These are phyloP conservation scores for Apiospora hydei DNA, from an alignment of 2,329 filamentous ascomycete species.

Conservation along the genomic window DNA sequence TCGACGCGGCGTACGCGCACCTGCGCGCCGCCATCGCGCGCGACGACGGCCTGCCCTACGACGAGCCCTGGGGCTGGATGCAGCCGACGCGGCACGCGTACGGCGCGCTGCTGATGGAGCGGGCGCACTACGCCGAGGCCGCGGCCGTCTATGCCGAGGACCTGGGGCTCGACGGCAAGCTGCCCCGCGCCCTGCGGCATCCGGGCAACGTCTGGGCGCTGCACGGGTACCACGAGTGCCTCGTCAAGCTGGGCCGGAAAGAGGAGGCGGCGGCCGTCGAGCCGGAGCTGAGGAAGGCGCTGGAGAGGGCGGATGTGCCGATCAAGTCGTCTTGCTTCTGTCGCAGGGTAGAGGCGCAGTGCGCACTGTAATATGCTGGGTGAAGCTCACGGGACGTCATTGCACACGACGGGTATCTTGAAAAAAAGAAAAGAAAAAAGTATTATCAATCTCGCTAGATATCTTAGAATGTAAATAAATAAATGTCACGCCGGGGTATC, in stretches of 20 bases:
- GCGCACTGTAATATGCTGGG: neutral
- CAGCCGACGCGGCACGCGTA: constrained; percentile 75
- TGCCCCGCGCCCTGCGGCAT: constrained; percentile 71
- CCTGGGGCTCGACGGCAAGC: constrained; percentile 62
- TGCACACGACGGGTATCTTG: neutral
- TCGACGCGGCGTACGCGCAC: constrained; percentile 64
- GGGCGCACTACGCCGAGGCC: constrained; percentile 64
- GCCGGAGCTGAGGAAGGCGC: constrained; percentile 36
- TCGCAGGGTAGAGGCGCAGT: constrained; percentile 27
- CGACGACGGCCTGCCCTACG: constrained; percentile 71
- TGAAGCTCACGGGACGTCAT: neutral
- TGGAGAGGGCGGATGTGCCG: constrained; percentile 39
- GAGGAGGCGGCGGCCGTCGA: constrained; percentile 45
- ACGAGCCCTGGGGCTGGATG: constrained; percentile 85
- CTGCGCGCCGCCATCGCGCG: constrained; percentile 64
- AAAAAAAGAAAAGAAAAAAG: neutral
- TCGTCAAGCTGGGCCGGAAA: constrained; percentile 59
- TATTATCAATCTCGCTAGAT: constrained; percentile 3
- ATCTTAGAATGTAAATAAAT: neutral
- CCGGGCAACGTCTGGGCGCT: constrained; percentile 79
- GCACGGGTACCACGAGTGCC: constrained; percentile 76
- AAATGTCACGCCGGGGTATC: neutral
- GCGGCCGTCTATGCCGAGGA: constrained; percentile 66
- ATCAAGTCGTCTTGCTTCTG: constrained; percentile 49
- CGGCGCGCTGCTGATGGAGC: constrained; percentile 73